phyloP scores from a whole-genome alignment of 2,329 filamentous ascomycete species.

The Chrysosporium keratinophilum region DNA sequence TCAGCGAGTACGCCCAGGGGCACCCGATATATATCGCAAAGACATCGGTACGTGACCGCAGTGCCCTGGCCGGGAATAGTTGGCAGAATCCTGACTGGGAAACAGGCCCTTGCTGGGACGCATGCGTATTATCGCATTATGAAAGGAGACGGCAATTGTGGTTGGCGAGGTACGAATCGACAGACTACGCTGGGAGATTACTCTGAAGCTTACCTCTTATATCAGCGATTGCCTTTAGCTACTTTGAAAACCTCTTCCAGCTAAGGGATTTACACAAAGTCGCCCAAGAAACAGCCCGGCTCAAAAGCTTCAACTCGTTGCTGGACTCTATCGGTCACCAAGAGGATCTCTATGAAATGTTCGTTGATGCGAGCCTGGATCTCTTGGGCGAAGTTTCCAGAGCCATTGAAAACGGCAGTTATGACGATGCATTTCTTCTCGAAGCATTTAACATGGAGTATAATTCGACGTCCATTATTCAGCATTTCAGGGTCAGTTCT shows the following conservation, averaged over 20 bases:
- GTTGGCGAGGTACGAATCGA: constrained; percentile 77
- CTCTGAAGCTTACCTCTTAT: constrained; percentile 9
- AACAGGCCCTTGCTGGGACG: constrained; percentile 64
- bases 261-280: constrained; percentile 55
- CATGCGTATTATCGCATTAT: constrained; percentile 83
- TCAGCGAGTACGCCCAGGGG: constrained; percentile 76
- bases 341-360: constrained; percentile 66
- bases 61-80: not conserved
- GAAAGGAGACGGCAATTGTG: constrained; percentile 89
- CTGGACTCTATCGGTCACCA: constrained; percentile 60
- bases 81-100: not conserved
- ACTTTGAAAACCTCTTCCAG: constrained; percentile 75
- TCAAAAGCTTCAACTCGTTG: constrained; percentile 60
- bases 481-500: constrained; percentile 56
- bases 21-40: constrained; percentile 78
- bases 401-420: constrained; percentile 45
- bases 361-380: constrained; percentile 62
- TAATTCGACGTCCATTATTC: constrained; percentile 66
- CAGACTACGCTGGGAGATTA: constrained; percentile 7
- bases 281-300: constrained; percentile 58
- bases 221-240: constrained; percentile 79
- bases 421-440: constrained; percentile 49
- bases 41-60: constrained; percentile 54
- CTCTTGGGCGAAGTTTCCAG: constrained; percentile 55
- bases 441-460: constrained; percentile 63